Evolutionary conservation across 495 filamentous ascomycete species (phyloP), one percentile per base, ranked within the genome.

Genomic region (Podospora tetraspora): DNA sequence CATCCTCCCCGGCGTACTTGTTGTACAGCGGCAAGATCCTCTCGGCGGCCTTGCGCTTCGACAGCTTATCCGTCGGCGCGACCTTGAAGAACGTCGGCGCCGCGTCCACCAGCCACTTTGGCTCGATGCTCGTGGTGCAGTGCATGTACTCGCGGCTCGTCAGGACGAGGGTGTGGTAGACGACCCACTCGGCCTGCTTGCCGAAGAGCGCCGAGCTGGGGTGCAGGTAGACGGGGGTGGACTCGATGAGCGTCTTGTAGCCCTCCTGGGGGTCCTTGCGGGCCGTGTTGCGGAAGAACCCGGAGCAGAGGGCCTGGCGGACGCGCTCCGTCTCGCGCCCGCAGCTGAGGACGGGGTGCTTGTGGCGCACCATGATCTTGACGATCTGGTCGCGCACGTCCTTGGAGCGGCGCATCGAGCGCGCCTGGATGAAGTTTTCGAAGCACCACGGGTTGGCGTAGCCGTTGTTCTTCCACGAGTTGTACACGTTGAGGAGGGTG

Each of bases 61-160:
- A 93, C 66, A 99, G 80, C 68, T 89, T 86, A 75, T 96, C 92
- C 19, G 90, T 96, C 22, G 92, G 90, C 60, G 95, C 95, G 10
- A 99, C 91, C 84, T 97, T 97, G 86, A 99, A 99, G 85, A 98
- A 98, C 0, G 92, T 97, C 19, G 95, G 95, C 25, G 95, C 95
- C 11, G 93, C 94, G 68, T 96, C 93, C 11, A 97, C 94, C 29
- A 89, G 80, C 87, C 87, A 92, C 69, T 97, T 97, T 1, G 95
- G 94, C 76, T 99, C 95, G 71, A 99, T 97, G 4, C 85, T 85
- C 0, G 92, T 96, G 9, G 91, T 94, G 74, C 84, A 90, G 68
- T 97, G 93, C 95, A 99, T 98, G 79, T 97, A 99, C 80, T 99
- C 95, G 80, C 96, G 93, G 25, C 91, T 94, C 10, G 95, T 99